Percentiles rank a stretch among this genome's conserved stretches.
Conservation (phyloP, 192 early-diverging fungal genomes). For the Entomortierella chlamydospora region DNA sequence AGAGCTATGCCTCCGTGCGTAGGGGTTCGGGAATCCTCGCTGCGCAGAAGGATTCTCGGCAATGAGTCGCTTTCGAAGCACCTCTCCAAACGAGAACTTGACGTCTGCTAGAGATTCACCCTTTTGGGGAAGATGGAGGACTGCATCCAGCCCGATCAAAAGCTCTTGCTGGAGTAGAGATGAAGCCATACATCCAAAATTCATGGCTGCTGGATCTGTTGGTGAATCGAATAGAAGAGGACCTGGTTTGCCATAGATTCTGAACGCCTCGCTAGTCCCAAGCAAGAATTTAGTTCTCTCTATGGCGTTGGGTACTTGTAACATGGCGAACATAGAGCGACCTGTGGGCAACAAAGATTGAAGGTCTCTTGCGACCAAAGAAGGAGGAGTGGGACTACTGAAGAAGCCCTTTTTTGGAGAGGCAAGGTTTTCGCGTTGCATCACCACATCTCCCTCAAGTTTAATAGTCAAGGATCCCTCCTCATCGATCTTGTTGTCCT, state of each 20-base stretch:
- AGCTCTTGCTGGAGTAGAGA: conserved; percentile 48
- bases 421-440: conserved; percentile 44
- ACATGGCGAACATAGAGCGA: conserved; percentile 44
- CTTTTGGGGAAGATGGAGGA: conserved; percentile 48
- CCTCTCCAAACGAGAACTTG: conserved; percentile 56
- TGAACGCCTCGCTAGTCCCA: conserved; percentile 45
- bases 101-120: conserved; percentile 56
- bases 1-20: conserved; percentile 9
- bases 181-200: conserved; percentile 52
- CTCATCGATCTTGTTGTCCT: conserved; percentile 45
- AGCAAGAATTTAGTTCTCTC: conserved; percentile 49
- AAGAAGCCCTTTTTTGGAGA: conserved; percentile 35
- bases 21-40: conserved; percentile 9
- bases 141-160: conserved; percentile 45
- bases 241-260: conserved; percentile 51
- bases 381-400: conserved; percentile 28
- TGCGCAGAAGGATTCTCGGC: conserved; percentile 33
- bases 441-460: conserved; percentile 48
- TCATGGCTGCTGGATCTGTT: conserved; percentile 47
- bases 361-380: conserved; percentile 23
- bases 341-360: conserved; percentile 39
- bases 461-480: conserved; percentile 50
- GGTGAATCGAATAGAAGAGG: conserved; percentile 46
- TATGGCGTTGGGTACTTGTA: conserved; percentile 40
- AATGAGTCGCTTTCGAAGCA: conserved; percentile 50